These are phyloP conservation scores for Paracamarosporium sp. DNA, from an alignment of 2,329 filamentous ascomycete species.

Conservation along the genomic window DNA sequence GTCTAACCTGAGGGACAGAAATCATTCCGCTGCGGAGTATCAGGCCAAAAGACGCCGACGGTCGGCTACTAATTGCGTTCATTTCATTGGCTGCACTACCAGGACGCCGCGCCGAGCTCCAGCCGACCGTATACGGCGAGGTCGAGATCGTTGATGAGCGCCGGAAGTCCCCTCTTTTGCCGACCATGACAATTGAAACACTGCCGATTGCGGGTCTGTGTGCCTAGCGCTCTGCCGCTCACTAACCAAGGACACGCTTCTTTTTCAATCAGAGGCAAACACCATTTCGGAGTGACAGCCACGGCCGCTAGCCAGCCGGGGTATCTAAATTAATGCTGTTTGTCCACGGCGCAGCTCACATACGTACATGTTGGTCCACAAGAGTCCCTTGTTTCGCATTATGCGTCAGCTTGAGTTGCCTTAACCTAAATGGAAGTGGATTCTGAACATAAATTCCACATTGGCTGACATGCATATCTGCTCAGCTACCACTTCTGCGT, in stretches of 20 bases:
- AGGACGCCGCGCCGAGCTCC: constrained; percentile 17
- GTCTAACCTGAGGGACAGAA: constrained; percentile 26
- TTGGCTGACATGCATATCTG: background rate
- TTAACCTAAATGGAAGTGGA: background rate
- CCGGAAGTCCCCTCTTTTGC: constrained; percentile 10
- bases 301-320: background rate
- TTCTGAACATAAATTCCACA: background rate
- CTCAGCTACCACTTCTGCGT: background rate
- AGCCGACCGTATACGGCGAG: constrained; percentile 18
- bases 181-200: background rate
- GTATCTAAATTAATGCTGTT: background rate
- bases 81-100: constrained; percentile 30
- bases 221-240: background rate
- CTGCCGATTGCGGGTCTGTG: background rate
- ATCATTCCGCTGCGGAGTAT: constrained; percentile 31
- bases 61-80: constrained; percentile 31
- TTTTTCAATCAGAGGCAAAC: too few relatives aligned
- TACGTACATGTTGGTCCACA: too few relatives aligned
- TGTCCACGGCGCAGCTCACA: background rate
- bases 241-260: too few relatives aligned
- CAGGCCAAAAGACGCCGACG: constrained; percentile 21
- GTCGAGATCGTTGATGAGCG: constrained; percentile 16
- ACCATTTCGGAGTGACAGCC: background rate
- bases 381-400: background rate
- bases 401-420: background rate